These are phyloP conservation scores for Handroanthus guayacan DNA, from an alignment of 257 asterid species.

Conservation along the genomic window DNA sequence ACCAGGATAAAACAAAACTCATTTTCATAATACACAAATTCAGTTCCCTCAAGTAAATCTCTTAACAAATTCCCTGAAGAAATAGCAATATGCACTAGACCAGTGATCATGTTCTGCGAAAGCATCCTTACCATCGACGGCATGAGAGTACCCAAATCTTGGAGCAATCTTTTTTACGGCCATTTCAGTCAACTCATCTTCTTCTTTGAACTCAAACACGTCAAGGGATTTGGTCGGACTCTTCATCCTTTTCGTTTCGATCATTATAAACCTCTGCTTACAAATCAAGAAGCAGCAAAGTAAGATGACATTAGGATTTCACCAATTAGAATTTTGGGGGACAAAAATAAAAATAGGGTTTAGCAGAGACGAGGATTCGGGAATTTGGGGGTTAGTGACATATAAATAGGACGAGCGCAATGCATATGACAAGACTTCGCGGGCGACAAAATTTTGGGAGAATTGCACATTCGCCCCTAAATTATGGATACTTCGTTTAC, in stretches of 20 bases:
- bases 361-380: constrained; percentile 10
- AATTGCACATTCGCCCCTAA: not conserved
- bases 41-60: not conserved
- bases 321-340: constrained; percentile 12
- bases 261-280: constrained; percentile 20
- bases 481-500: not conserved
- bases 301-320: constrained; percentile 16
- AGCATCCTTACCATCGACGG: constrained; percentile 28
- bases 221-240: constrained; percentile 42
- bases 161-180: constrained; percentile 21
- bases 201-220: constrained; percentile 49
- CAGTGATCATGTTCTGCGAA: constrained; percentile 23
- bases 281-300: constrained; percentile 18
- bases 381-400: constrained; percentile 4
- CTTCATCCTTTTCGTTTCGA: constrained; percentile 40
- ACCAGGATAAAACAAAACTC: not conserved
- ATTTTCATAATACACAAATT: not conserved
- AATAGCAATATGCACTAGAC: not conserved
- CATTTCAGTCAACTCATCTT: constrained; percentile 41
- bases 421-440: not conserved
- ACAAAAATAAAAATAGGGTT: constrained; percentile 20
- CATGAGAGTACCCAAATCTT: constrained; percentile 26
- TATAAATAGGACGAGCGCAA: constrained; percentile 11
- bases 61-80: not conserved
- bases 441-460: constrained; percentile 1